Evolutionary conservation across 2,329 filamentous ascomycete genomes (phyloP).

Genomic region (Neurospora sp.): DNA sequence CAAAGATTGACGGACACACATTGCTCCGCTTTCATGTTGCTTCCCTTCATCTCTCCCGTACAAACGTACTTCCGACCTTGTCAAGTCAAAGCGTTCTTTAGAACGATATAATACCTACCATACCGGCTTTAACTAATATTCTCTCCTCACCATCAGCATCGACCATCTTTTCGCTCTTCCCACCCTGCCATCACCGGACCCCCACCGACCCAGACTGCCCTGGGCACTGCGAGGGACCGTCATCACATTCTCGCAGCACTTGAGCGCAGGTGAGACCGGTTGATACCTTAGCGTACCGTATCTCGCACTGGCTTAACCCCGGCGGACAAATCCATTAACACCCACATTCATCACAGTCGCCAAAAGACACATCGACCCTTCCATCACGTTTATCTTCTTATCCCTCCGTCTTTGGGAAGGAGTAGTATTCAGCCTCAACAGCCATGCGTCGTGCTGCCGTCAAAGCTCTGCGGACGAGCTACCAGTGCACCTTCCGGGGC

Average conservation of each 20-base stretch:
- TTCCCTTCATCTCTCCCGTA: background rate
- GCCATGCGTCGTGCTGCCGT: slow-evolving; percentile 67
- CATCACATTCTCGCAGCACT: background rate
- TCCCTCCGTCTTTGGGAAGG: background rate
- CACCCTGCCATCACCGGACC: background rate
- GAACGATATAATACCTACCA: background rate
- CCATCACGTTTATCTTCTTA: background rate
- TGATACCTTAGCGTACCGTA: background rate
- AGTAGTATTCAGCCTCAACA: slow-evolving; percentile 10
- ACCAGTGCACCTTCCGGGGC: slow-evolving; percentile 53
- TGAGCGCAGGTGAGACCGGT: background rate
- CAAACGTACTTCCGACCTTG: background rate
- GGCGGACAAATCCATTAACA: background rate
- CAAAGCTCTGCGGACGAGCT: slow-evolving; percentile 58
- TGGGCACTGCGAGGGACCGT: background rate
- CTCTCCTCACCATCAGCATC: background rate
- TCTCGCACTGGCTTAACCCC: background rate
- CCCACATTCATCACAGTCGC: background rate
- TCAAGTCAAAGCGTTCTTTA: background rate
- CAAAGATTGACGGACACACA: background rate
- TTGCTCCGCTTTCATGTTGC: background rate
- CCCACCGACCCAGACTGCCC: background rate
- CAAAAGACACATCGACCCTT: background rate
- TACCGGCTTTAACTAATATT: background rate
- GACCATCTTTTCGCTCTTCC: background rate